phyloP scores from a whole-genome alignment of 495 filamentous ascomycete species.

The Melanomma pulvis-pyrius region DNA sequence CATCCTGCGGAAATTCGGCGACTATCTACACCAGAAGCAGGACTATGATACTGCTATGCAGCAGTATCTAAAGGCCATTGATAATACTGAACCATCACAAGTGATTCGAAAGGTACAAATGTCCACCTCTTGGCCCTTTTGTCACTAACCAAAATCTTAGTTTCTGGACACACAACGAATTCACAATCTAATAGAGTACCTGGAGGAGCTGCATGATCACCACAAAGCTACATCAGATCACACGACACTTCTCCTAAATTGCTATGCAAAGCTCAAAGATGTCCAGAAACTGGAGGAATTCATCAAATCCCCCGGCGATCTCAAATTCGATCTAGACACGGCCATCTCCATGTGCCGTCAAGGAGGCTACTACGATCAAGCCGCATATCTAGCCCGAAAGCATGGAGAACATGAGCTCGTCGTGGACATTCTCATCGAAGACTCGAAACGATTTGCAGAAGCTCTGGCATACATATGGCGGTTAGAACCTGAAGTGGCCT shows the following conservation, averaged over 20 bases:
- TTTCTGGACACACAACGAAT: constrained; percentile 95
- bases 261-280: constrained; percentile 96
- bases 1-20: constrained; percentile 92
- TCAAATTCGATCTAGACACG: constrained; percentile 96
- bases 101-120: constrained; percentile 78
- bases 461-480: constrained; percentile 90
- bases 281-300: constrained; percentile 93
- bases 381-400: constrained; percentile 91
- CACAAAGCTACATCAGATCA: constrained; percentile 94
- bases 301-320: constrained; percentile 90
- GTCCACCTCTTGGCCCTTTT: neutral
- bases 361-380: constrained; percentile 96
- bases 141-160: constrained; percentile 48
- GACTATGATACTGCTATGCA: constrained; percentile 98
- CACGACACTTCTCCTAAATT: constrained; percentile 91
- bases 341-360: constrained; percentile 98
- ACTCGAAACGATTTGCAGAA: constrained; percentile 84
- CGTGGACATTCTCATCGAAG: constrained; percentile 92
- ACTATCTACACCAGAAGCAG: constrained; percentile 91
- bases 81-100: constrained; percentile 91
- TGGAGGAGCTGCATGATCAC: constrained; percentile 95
- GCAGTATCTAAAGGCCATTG: constrained; percentile 94
- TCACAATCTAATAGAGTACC: constrained; percentile 95
- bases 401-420: constrained; percentile 93
- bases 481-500: constrained; percentile 80